Percentiles rank a stretch among this genome's conserved stretches.
Conservation (phyloP, 768 basidiomycete genomes). For the Sporobolomyces roseus region DNA sequence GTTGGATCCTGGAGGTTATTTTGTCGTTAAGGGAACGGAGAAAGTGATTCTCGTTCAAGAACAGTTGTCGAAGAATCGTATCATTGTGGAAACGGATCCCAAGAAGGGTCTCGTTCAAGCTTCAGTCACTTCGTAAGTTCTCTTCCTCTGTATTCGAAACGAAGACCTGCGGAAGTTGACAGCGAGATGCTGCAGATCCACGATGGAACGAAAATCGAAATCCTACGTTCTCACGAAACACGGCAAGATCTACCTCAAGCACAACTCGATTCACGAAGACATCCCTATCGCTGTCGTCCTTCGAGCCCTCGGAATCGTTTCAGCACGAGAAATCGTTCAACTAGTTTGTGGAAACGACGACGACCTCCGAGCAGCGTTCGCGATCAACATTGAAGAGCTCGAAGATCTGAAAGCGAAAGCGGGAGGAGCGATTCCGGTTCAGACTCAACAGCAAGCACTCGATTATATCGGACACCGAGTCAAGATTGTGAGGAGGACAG, state of each 20-base stretch:
- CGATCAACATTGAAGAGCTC: conserved; percentile 88
- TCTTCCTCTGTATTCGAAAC: not conserved
- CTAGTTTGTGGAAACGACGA: conserved; percentile 89
- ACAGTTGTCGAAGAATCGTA: conserved; percentile 96
- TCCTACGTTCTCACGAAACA: conserved; percentile 96
- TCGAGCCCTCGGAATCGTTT: conserved; percentile 92
- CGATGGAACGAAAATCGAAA: conserved; percentile 74
- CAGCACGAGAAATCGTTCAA: conserved; percentile 94
- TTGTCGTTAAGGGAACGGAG: conserved; percentile 97
- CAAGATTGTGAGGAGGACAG: conserved; percentile 73
- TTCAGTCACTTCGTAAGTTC: conserved; percentile 84
- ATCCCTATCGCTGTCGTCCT: conserved; percentile 93
- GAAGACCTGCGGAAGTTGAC: conserved; percentile 22
- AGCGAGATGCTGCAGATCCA: conserved; percentile 54
- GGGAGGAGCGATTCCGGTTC: conserved; percentile 53
- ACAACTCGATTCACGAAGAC: conserved; percentile 96
- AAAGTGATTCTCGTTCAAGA: conserved; percentile 99
- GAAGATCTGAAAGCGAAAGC: conserved; percentile 51
- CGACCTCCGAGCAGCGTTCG: conserved; percentile 77
- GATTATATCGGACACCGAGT: conserved; percentile 93
- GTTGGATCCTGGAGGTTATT: conserved; percentile 97
- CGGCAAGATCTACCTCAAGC: conserved; percentile 87
- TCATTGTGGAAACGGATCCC: conserved; percentile 91
- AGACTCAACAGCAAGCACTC: conserved; percentile 86
- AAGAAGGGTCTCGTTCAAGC: conserved; percentile 84